phyloP scores from a whole-genome alignment of 805 yeast species.

The Ogataea nitratoaversa region DNA sequence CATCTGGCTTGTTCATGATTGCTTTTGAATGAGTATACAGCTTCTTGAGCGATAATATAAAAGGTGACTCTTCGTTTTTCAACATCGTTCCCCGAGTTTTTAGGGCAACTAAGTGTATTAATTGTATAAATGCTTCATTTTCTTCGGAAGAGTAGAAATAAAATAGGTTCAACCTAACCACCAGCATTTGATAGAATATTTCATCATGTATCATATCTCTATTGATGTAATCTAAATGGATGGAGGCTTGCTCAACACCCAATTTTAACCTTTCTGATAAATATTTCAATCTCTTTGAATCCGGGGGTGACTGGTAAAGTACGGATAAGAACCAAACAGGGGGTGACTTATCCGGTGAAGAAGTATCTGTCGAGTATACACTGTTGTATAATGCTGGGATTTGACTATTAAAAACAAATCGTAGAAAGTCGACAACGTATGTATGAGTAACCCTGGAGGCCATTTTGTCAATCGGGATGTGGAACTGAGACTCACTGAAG shows the following conservation, averaged over 20 bases:
- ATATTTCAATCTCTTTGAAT: neutral
- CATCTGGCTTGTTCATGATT: too few relatives aligned
- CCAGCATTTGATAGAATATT: constrained; percentile 15
- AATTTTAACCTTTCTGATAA: neutral
- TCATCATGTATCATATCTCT: constrained; percentile 5
- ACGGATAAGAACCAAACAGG: constrained; percentile 8
- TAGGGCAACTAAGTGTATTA: constrained; percentile 8
- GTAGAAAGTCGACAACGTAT: constrained; percentile 14
- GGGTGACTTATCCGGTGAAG: neutral
- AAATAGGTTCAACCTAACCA: constrained; percentile 19
- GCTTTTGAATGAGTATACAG: constrained; percentile 5
- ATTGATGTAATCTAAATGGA: neutral
- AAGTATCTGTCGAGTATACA: neutral
- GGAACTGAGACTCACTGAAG: constrained; percentile 15
- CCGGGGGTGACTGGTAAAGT: constrained; percentile 6
- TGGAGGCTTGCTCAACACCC: neutral
- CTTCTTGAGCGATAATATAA: constrained; percentile 9
- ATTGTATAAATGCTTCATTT: constrained; percentile 17
- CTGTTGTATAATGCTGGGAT: neutral
- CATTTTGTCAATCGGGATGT: constrained; percentile 13
- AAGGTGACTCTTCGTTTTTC: constrained; percentile 10
- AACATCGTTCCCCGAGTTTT: constrained; percentile 8
- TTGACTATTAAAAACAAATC: constrained; percentile 4
- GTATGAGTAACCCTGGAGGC: constrained; percentile 17
- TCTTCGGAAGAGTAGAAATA: constrained; percentile 18